A percentile compares a stretch with the other conserved stretches of the same genome.
Evolutionary conservation across 495 filamentous ascomycete genomes (phyloP).

Genomic region (Aspergillus mulundensis): DNA sequence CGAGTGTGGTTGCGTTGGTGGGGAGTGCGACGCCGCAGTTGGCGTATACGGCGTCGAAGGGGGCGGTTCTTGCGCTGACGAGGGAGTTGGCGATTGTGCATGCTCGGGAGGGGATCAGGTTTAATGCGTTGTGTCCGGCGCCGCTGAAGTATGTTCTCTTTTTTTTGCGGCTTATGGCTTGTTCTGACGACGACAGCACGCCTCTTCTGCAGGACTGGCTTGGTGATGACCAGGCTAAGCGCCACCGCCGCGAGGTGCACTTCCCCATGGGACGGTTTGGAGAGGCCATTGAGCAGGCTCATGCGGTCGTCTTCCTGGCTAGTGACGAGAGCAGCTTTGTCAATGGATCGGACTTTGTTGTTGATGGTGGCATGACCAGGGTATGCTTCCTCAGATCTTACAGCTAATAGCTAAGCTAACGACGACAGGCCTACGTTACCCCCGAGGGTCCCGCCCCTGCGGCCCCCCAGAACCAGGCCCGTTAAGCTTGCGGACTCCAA

Average conservation of each 20-base stretch:
- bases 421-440: constrained; percentile 6
- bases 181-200: constrained; percentile 39
- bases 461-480: constrained; percentile 4
- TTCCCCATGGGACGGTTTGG: constrained; percentile 95
- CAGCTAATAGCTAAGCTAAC: background rate
- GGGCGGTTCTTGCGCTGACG: constrained; percentile 84
- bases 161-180: background rate
- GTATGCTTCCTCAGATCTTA: background rate
- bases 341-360: constrained; percentile 9
- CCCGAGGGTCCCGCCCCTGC: constrained; percentile 3
- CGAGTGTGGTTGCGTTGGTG: constrained; percentile 86
- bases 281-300: constrained; percentile 91
- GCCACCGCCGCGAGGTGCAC: constrained; percentile 82
- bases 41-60: constrained; percentile 93
- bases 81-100: constrained; percentile 80
- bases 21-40: constrained; percentile 92
- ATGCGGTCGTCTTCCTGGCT: constrained; percentile 89
- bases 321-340: constrained; percentile 76
- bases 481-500: background rate
- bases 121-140: constrained; percentile 89
- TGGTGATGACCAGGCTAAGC: constrained; percentile 82
- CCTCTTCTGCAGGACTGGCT: constrained; percentile 93
- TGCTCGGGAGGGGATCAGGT: constrained; percentile 78
- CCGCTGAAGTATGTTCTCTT: constrained; percentile 65
- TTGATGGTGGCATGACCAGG: constrained; percentile 9